Evolutionary conservation across 2,329 filamentous ascomycete species (phyloP), one percentile per base, ranked within the genome.

Genomic region (Didymella glomerata): DNA sequence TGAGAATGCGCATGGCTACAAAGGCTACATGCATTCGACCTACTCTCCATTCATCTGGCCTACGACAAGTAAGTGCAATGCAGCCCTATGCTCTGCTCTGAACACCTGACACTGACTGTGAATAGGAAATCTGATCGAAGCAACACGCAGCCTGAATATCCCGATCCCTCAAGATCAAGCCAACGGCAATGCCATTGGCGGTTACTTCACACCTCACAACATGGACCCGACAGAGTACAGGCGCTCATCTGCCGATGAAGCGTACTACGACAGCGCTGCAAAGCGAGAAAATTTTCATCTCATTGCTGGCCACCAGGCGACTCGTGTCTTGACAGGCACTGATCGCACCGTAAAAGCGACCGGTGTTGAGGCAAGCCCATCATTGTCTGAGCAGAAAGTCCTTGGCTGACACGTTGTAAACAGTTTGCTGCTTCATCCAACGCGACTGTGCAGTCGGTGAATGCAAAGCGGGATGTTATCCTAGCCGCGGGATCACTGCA

Each of bases 401-500:
- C 1, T 34, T 18, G 2, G 32, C 25, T 58, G 16, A 54, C 32
- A 9, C 13, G 2, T 18, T 10, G 1, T 1, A 2, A 2, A 22
- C 3, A 58, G 46, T 68, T 68, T 49, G 66, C 68, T 22, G 28
- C 56, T 41, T 69, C 68, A 2, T 51, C 52, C 30, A 38, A 51
- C 24, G 63, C 58, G 5, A 42, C 47, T 27, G 44, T 52, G 14
- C 57, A 64, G 28, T 59, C 54, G 3, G 57, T 67, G 4, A 65
- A 57, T n/a, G 69, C 64, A 14, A 69, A 57, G 44, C 54, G 60
- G 45, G 70, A 73, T 40, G 68, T 61, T 14, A 65, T 73, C 18
- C 36, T 72, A 14, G 65, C 70, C 16, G 70, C 70, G 48, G 70
- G 70, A 20, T 13, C 68, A 22, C 28, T 73, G 8, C 68, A 70